phyloP scores from a whole-genome alignment of 306 rosid species.

The Quercus agrifolia region DNA sequence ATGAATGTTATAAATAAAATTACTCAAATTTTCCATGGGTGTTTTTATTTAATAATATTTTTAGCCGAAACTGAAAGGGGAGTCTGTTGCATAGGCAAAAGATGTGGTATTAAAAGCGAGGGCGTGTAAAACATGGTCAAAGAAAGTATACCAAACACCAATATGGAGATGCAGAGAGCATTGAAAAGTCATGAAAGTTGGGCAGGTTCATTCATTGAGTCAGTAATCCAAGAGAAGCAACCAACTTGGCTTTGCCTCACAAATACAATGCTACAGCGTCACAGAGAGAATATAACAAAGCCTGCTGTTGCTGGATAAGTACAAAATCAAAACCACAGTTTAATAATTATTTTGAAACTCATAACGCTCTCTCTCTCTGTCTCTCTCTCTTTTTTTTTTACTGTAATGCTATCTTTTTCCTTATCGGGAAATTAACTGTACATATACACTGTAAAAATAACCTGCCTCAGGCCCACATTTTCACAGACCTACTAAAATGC shows the following conservation, averaged over 20 bases:
- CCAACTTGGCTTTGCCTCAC: constrained; percentile 26
- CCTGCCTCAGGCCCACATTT: constrained; percentile 23
- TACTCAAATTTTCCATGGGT: too few species aligned
- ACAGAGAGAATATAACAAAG: constrained; percentile 4
- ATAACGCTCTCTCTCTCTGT: constrained; percentile 1
- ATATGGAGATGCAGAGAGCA: constrained; percentile 1
- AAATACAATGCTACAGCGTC: constrained; percentile 36
- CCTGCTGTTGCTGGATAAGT: constrained; percentile 17
- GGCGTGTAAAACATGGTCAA: constrained; percentile 28
- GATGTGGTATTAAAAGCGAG: not conserved
- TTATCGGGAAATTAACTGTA: constrained; percentile 55
- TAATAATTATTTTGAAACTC: constrained; percentile 19
- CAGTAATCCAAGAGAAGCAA: constrained; percentile 20
- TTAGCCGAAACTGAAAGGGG: not conserved
- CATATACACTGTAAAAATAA: constrained; percentile 28
- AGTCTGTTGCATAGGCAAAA: not conserved
- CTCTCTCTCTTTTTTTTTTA: not conserved
- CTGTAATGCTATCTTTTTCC: constrained; percentile 22
- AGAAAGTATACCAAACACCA: constrained; percentile 20
- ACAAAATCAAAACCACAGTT: constrained; percentile 29
- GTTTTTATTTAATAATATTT: not conserved
- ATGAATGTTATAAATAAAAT: too few species aligned
- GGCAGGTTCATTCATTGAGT: constrained; percentile 23
- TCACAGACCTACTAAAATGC: constrained; percentile 9
- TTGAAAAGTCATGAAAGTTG: constrained; percentile 19